These are phyloP conservation scores for Suhomyces sp. DNA, from an alignment of 805 yeast species.

Conservation along the genomic window DNA sequence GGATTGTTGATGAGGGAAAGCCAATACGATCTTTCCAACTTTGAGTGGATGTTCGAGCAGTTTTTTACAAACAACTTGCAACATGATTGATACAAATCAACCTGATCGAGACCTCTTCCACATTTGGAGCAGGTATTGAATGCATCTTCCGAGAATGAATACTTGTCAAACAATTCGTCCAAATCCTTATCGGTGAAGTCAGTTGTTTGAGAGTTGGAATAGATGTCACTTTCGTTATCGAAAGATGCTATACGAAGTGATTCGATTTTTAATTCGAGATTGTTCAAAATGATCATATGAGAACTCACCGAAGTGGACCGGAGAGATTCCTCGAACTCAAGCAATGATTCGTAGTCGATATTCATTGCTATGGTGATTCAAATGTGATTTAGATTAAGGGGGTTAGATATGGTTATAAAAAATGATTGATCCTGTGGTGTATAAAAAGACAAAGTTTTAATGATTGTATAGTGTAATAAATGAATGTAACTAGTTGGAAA, in stretches of 20 bases:
- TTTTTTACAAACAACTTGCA: constrained; percentile 22
- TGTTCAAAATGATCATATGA: constrained; percentile 19
- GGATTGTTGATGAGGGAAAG: constrained; percentile 43
- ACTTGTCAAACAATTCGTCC: constrained; percentile 13
- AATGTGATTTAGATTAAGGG: not conserved
- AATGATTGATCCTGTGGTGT: not conserved
- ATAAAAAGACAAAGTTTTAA: constrained; percentile 3
- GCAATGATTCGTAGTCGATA: constrained; percentile 25
- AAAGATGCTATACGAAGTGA: constrained; percentile 14
- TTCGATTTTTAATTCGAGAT: constrained; percentile 28
- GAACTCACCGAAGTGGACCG: constrained; percentile 14
- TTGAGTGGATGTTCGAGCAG: constrained; percentile 15
- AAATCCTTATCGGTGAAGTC: constrained; percentile 16
- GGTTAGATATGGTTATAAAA: not conserved
- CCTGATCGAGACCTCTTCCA: constrained; percentile 20
- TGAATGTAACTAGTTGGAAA: not conserved
- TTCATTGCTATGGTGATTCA: constrained; percentile 3
- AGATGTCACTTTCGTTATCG: constrained; percentile 5
- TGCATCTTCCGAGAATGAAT: constrained; percentile 27
- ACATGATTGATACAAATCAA: constrained; percentile 17
- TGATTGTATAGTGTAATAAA: not conserved
- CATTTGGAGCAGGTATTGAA: constrained; percentile 32
- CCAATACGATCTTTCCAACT: constrained; percentile 43
- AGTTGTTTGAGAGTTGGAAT: not conserved
- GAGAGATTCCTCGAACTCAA: constrained; percentile 37